Evolutionary conservation across 148 eudicot species (phyloP).

Genomic region (Vaccinium macrocarpon): DNA sequence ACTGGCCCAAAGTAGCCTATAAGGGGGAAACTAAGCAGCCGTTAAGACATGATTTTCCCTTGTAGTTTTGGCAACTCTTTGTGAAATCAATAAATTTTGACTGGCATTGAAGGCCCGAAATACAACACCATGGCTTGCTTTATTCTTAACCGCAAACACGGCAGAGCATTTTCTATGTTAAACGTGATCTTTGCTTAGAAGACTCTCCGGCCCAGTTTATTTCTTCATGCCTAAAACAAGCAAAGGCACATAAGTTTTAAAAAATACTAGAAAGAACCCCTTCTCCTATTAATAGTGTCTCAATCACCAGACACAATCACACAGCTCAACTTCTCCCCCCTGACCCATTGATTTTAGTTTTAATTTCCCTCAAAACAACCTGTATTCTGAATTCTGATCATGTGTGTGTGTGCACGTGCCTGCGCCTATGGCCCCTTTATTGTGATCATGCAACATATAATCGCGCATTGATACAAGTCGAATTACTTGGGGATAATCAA

Average conservation of each 20-base stretch:
- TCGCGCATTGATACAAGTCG: too few species aligned
- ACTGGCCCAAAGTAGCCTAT: too few species aligned
- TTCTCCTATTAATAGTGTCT: too few species aligned
- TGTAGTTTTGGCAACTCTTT: background rate
- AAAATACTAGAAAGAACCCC: too few species aligned
- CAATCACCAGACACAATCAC: background rate
- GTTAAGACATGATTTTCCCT: background rate
- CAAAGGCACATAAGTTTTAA: background rate
- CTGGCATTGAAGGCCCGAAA: background rate
- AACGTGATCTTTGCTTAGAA: slow-evolving; percentile 14
- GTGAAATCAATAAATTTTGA: too few species aligned
- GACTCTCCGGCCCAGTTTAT: slow-evolving; percentile 7
- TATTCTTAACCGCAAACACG: too few species aligned
- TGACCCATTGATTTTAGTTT: background rate
- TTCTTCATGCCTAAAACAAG: slow-evolving; percentile 20
- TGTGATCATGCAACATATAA: too few species aligned
- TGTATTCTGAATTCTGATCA: background rate
- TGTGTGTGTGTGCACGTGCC: too few species aligned
- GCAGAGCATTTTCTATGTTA: background rate
- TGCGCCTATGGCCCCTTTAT: too few species aligned
- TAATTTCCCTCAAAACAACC: background rate
- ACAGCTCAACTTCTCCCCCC: background rate
- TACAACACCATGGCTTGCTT: too few species aligned
- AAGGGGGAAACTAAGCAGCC: background rate
- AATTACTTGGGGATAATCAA: too few species aligned